Percentiles rank a stretch among this genome's conserved stretches.
phyloP scores from a whole-genome alignment of 306 rosid genomes.

The Prunus mume region DNA sequence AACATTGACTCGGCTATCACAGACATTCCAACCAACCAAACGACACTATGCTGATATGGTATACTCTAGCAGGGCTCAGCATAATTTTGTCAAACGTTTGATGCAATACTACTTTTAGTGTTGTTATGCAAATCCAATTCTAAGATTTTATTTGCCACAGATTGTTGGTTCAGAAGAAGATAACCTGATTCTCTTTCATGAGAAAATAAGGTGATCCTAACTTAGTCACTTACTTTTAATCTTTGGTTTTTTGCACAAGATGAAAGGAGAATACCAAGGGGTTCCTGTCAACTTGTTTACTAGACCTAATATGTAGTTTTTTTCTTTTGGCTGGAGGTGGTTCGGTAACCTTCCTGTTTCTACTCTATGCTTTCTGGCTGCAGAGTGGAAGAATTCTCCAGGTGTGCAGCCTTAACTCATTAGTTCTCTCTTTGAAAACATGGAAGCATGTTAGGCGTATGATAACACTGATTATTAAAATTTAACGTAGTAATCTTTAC shows the following conservation, averaged over 20 bases:
- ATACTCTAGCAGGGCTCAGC: constrained; percentile 18
- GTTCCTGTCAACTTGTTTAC: not conserved
- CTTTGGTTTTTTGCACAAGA: constrained; percentile 9
- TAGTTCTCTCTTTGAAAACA: constrained; percentile 4
- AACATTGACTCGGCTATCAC: constrained; percentile 71
- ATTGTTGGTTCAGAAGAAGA: constrained; percentile 78
- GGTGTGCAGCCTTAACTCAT: constrained; percentile 45
- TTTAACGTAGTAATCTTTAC: too few relatives aligned
- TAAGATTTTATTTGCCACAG: constrained; percentile 40
- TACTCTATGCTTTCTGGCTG: constrained; percentile 25
- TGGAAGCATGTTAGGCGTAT: not conserved
- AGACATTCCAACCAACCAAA: constrained; percentile 54
- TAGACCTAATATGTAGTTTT: not conserved
- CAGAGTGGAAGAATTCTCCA: constrained; percentile 93
- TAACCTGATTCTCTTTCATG: constrained; percentile 75
- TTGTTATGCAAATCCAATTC: not conserved
- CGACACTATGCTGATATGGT: constrained; percentile 94
- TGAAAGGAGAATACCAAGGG: constrained; percentile 2
- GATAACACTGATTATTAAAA: too few relatives aligned
- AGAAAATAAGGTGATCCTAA: constrained; percentile 78
- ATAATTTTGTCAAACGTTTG: constrained; percentile 16
- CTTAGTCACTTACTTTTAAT: constrained; percentile 8
- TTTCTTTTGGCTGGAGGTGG: constrained; percentile 1
- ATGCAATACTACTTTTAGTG: not conserved
- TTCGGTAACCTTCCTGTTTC: not conserved